Evolutionary conservation across 352 stramenopile genomes (phyloP), one percentile per base, ranked within the genome.

Genomic region (Phytophthora tubulina): DNA sequence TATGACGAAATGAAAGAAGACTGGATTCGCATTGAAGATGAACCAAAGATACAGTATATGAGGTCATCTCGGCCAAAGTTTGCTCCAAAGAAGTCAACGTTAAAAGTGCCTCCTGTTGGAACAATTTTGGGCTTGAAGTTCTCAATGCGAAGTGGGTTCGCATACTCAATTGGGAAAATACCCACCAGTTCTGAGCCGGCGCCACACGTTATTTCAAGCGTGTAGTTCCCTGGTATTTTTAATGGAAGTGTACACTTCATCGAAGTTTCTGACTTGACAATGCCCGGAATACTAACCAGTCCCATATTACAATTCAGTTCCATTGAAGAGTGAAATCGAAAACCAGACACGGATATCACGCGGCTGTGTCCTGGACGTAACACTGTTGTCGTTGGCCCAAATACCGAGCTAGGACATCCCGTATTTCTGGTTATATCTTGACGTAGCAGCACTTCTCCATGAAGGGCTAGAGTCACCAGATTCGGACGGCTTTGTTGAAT

Each of bases 171-270:
- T 39, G 65, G 36, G 30, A 82, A 73, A 30, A 38, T 68, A 1
- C 45, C 66, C 3, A 82, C 2, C 0, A 69, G n/a, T 14, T 69
- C 14, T 1, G 32, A 42, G 13, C 32, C 30, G 33, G 31, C 7
- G 4, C n/a, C 57, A 35, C 79, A 86, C 0, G 70, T 32, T 13
- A 86, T 51, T 27, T 38, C n/a, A 30, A 86, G 48, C 10, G 53
- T 78, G 49, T 86, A 86, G 14, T 73, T 67, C 49, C 79, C 79
- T 57, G 79, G 76, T 32, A 54, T 60, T 51, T 77, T 70, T 4
- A 35, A 0, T 30, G 76, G 76, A 31, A 86, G 38, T 13, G 31
- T 4, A 51, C 79, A 86, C 6, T 78, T 53, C 27, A 76, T 58
- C 8, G 35, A 45, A 1, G 6, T 68, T 49, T 82, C 73, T 1